phyloP scores from a whole-genome alignment of 108 stramenopile genomes.

The Cyclotella cryptica region DNA sequence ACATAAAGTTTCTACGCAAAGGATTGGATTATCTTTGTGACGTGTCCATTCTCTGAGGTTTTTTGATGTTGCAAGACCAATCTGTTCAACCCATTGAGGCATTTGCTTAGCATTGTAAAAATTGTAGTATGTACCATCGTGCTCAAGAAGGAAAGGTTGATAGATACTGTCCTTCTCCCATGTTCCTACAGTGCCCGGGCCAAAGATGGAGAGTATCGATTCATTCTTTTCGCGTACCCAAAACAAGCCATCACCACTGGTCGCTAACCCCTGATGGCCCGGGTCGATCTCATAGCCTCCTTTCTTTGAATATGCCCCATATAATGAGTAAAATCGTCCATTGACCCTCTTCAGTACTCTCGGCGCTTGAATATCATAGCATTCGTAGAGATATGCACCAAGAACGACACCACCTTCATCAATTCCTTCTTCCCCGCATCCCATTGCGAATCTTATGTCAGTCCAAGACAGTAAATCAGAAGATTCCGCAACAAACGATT shows the following conservation, averaged over 20 bases:
- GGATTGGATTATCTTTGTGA: constrained; percentile 40
- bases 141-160: constrained; percentile 52
- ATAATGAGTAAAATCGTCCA: constrained; percentile 39
- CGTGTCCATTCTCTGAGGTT: constrained; percentile 40
- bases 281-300: constrained; percentile 45
- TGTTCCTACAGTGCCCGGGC: constrained; percentile 20
- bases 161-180: constrained; percentile 55
- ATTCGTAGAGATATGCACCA: constrained; percentile 50
- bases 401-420: constrained; percentile 52
- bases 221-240: constrained; percentile 42
- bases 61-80: constrained; percentile 47
- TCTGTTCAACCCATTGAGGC: constrained; percentile 56
- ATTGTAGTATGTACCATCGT: constrained; percentile 44
- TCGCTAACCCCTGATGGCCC: constrained; percentile 43
- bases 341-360: constrained; percentile 40
- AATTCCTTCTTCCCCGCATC: constrained; percentile 35
- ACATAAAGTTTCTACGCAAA: constrained; percentile 10
- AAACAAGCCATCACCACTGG: constrained; percentile 45
- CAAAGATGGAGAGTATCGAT: constrained; percentile 48
- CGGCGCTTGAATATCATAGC: constrained; percentile 39
- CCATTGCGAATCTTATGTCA: constrained; percentile 45
- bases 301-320: constrained; percentile 47
- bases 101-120: constrained; percentile 62
- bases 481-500: constrained; percentile 49
- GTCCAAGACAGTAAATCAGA: constrained; percentile 41